Conservation (phyloP, 2,329 filamentous ascomycete genomes). For the Domatiomyces catenatus region DNA sequence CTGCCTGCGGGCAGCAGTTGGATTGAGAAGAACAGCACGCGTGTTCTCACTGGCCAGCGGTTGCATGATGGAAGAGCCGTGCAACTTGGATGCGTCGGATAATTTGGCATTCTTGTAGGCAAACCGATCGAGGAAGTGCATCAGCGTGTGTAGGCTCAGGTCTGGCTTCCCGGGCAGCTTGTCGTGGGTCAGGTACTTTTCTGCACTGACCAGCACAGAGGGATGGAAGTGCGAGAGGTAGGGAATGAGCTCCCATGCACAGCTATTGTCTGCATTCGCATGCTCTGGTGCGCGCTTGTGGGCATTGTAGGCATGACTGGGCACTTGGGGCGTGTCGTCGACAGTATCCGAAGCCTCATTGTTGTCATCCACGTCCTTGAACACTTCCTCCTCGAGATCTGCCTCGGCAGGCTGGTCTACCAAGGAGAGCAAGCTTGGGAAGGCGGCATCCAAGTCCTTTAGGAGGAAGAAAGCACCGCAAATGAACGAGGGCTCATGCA, state of each 20-base stretch:
- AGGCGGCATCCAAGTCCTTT: slow-evolving; percentile 60
- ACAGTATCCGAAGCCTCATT: slow-evolving; percentile 18
- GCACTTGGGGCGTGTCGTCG: slow-evolving; percentile 6
- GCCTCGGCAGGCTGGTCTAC: slow-evolving; percentile 65
- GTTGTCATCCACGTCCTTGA: slow-evolving; percentile 48
- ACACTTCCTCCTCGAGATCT: slow-evolving; percentile 58
- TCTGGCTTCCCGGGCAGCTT: slow-evolving; percentile 77
- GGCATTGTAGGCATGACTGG: slow-evolving; percentile 51
- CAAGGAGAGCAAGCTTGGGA: slow-evolving; percentile 65
- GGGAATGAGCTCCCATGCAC: slow-evolving; percentile 76
- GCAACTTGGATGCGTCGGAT: slow-evolving; percentile 41
- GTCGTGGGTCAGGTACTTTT: slow-evolving; percentile 51
- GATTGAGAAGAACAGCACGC: slow-evolving; percentile 45
- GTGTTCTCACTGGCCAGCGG: slow-evolving; percentile 55
- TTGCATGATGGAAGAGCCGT: slow-evolving; percentile 92
- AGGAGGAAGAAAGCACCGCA: slow-evolving; percentile 87
- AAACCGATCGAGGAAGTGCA: slow-evolving; percentile 93
- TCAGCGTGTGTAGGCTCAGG: slow-evolving; percentile 73
- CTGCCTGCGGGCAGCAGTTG: slow-evolving; percentile 44
- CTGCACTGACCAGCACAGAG: slow-evolving; percentile 72
- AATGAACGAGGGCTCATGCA: slow-evolving; percentile 85
- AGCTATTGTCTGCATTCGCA: slow-evolving; percentile 82
- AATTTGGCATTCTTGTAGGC: slow-evolving; percentile 88
- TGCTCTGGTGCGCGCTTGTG: slow-evolving; percentile 83
- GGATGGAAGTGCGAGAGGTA: slow-evolving; percentile 78